A percentile compares a stretch with the other conserved stretches of the same genome.
These are phyloP conservation scores for Pontederia paniculata DNA, from an alignment of 176 grass and related monocot genomes.

Conservation along the genomic window DNA sequence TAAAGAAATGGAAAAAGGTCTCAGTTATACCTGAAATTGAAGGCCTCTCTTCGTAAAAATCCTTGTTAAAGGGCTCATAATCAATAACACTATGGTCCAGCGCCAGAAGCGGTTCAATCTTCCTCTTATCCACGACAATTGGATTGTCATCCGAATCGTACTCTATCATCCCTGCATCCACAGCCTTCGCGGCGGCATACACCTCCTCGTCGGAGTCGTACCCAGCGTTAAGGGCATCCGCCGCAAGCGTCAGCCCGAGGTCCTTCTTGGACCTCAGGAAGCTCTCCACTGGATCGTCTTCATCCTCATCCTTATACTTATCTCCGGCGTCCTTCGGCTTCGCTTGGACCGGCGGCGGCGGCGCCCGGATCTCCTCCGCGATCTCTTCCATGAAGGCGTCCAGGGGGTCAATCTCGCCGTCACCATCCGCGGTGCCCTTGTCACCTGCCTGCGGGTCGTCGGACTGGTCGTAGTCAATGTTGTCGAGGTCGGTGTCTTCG, in stretches of 20 bases:
- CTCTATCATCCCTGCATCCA: constrained; percentile 81
- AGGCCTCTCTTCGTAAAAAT: constrained; percentile 87
- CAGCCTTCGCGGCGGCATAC: constrained; percentile 83
- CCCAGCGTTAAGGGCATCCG: constrained; percentile 63
- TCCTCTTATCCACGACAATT: constrained; percentile 83
- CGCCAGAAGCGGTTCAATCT: constrained; percentile 80
- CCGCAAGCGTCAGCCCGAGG: constrained; percentile 50
- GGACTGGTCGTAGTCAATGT: constrained; percentile 62
- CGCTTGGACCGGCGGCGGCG: constrained; percentile 23
- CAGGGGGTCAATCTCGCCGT: constrained; percentile 62
- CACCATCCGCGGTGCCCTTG: constrained; percentile 7
- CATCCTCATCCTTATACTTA: constrained; percentile 60
- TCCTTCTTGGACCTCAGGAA: constrained; percentile 89
- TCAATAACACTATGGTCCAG: constrained; percentile 70
- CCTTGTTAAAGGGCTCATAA: constrained; percentile 71
- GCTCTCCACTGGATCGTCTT: constrained; percentile 80
- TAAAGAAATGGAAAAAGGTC: constrained; percentile 5
- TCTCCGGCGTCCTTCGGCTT: constrained; percentile 24
- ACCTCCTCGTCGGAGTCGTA: constrained; percentile 97
- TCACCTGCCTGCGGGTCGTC: constrained; percentile 17
- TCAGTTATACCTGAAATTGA: constrained; percentile 61
- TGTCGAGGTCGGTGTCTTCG: constrained; percentile 77
- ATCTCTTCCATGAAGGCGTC: constrained; percentile 98
- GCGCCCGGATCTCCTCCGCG: constrained; percentile 71
- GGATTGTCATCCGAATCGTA: constrained; percentile 94